A percentile compares a stretch with the other conserved stretches of the same genome.
Conservation (phyloP, 2,329 filamentous ascomycete genomes). For the Fusarium luffae region DNA sequence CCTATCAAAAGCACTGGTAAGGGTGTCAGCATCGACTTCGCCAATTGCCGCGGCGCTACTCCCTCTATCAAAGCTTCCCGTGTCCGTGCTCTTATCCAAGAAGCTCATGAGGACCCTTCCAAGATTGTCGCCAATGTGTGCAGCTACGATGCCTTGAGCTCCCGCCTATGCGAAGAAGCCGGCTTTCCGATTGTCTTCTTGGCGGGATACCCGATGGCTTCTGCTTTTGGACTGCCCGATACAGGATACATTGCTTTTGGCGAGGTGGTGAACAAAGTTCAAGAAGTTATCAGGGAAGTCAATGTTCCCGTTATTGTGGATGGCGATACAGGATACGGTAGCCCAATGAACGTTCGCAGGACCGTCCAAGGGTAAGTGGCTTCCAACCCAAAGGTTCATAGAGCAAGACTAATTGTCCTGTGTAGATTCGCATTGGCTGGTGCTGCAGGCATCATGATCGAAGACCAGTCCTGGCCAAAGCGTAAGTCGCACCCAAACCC, state of each 20-base stretch:
- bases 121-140: conserved; percentile 59
- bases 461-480: conserved; percentile 62
- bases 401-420: neutral
- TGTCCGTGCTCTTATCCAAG: conserved; percentile 53
- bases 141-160: conserved; percentile 57
- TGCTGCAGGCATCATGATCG: conserved; percentile 55
- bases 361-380: conserved; percentile 52
- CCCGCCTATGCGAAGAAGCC: conserved; percentile 57
- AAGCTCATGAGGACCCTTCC: conserved; percentile 53
- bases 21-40: conserved; percentile 6
- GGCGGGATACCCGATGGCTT: conserved; percentile 55
- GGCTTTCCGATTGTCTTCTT: conserved; percentile 60
- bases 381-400: accelerated
- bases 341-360: conserved; percentile 58
- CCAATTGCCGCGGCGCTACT: conserved; percentile 51
- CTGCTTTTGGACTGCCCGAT: conserved; percentile 56
- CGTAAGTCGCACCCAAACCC: conserved; percentile 45
- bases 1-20: conserved; percentile 3
- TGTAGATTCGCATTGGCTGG: conserved; percentile 55
- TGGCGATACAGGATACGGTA: conserved; percentile 61
- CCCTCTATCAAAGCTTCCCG: conserved; percentile 54
- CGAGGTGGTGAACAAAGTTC: conserved; percentile 59
- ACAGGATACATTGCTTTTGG: conserved; percentile 61
- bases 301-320: conserved; percentile 57
- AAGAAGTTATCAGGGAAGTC: conserved; percentile 53